These are phyloP conservation scores for Saccharomyces pastorianus DNA, from an alignment of 1,139 yeast species.

Conservation along the genomic window DNA sequence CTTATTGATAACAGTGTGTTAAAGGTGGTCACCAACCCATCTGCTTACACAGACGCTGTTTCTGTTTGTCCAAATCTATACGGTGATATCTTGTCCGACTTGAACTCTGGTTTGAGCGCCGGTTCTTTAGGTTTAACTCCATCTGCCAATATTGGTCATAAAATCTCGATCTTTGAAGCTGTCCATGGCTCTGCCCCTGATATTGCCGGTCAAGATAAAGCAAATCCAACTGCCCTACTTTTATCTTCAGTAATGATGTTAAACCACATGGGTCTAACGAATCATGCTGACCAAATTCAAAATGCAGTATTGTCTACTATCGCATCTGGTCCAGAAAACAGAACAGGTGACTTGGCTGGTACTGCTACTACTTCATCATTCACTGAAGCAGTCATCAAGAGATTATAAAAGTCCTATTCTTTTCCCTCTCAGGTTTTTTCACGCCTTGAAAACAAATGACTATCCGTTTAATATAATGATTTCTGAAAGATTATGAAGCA, in stretches of 20 bases:
- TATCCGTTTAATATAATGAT: not conserved
- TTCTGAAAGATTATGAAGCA: not conserved
- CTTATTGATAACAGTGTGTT: constrained; percentile 92
- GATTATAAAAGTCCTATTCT: constrained; percentile 34
- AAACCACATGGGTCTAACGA: constrained; percentile 89
- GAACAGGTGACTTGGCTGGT: constrained; percentile 96
- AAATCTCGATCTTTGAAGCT: constrained; percentile 95
- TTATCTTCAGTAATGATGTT: constrained; percentile 97
- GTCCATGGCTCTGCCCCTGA: constrained; percentile 99
- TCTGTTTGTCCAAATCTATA: constrained; percentile 99
- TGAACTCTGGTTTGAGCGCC: constrained; percentile 84
- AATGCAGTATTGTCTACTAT: constrained; percentile 83
- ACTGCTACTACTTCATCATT: constrained; percentile 79
- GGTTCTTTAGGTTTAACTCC: constrained; percentile 99
- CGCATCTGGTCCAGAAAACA: constrained; percentile 87
- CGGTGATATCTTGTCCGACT: constrained; percentile 96
- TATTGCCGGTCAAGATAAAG: constrained; percentile 87
- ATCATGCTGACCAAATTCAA: constrained; percentile 77
- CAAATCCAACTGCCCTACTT: constrained; percentile 96
- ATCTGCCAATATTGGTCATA: constrained; percentile 98
- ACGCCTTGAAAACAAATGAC: not conserved
- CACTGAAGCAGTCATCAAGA: constrained; percentile 69
- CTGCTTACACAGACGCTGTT: constrained; percentile 72
- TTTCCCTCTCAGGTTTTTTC: not conserved
- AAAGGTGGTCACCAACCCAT: constrained; percentile 82